Evolutionary conservation across 176 grass and related monocot genomes (phyloP), one percentile per base, ranked within the genome.

Genomic region (Pontederia crassipes): DNA sequence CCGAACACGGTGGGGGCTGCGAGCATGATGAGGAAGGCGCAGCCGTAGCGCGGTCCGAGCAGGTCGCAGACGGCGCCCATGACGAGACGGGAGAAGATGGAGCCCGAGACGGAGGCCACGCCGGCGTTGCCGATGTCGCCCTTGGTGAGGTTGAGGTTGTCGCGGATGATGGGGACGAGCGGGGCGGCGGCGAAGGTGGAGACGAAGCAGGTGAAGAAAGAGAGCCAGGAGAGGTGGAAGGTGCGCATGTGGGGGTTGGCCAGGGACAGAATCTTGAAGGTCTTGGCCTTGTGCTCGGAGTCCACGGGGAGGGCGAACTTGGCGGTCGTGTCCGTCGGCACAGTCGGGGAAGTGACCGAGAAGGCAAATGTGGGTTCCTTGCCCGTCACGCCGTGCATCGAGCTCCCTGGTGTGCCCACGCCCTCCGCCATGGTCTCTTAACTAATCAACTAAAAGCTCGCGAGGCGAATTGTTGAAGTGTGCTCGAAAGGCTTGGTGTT

Each of bases 11-110:
- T n/a, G n/a, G n/a, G n/a, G n/a, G n/a, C n/a, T n/a, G n/a, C n/a
- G n/a, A n/a, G n/a, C n/a, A n/a, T n/a, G n/a, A n/a, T n/a, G n/a
- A n/a, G 48, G 78, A 95, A 95, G 12, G 80, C 86, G 49, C 86
- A 95, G 0, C 91, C 86, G 12, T 90, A 95, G 1, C 90, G 86
- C 9, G 86, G 86, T 2, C 86, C 91, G 0, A 95, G 76, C 0
- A 95, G 9, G 65, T 95, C 91, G 53, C 91, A 95, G 0, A 95
- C 17, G 5, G 80, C 86, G 32, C 91, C 91, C 91, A 95, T 95
- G 54, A 77, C 24, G 14, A 95, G 80, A 46, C 91, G 79, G 9
- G 91, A 95, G 75, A 90, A 87, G 72, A 95, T 95, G 80, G 91
- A 67, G 0, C 86, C 91, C 0, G 86, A 95, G 3, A 95, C 86